Evolutionary conservation across 2,329 filamentous ascomycete species (phyloP), one percentile per base, ranked within the genome.

Genomic region (Ustulina deusta): DNA sequence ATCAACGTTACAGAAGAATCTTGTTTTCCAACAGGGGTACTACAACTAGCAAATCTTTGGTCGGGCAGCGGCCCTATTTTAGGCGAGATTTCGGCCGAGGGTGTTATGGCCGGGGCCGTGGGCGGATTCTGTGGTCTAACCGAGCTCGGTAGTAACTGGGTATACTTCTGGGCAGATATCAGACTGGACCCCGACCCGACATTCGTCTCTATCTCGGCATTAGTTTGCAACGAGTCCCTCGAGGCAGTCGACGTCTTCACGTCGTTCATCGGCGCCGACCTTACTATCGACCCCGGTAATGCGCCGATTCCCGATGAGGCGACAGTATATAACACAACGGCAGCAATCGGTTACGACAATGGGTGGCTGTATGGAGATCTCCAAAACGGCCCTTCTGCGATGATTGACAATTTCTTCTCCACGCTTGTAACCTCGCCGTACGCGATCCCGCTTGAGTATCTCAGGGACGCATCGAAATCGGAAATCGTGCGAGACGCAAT

Each of bases 151-250:
- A 32, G 34, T 34, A 17, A 56, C 22, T 38, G 2, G n/a, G 29
- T 32, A 17, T 63, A 63, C 34, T 38, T 40, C 22, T 63, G 61
- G 61, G 34, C 29, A 38, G 27, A 59, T 9, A 25, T 75, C 22
- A 69, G 73, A 72, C 68, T 3, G 17, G 3, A 3, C n/a, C 22
- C 69, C 72, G 22, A 68, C 73, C 27, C 69, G 74, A 72, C 69
- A 40, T 73, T 71, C 42, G 73, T 79, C n/a, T 77, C 74, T 4
- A 77, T 80, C 17, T 76, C 74, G 5, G 78, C 77, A 5, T 63
- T 82, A 61, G 76, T 76, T 22, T 13, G 52, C 68, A 49, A 72
- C 72, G 1, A 51, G 32, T 29, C 34, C 13, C 1, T 51, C 9
- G 57, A 52, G 22, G 15, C 3, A n/a, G 57, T 52, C 32, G 46